Percentiles rank a stretch among this genome's conserved stretches.
Conservation (phyloP, 257 asterid genomes). For the Solanum chaucha region DNA sequence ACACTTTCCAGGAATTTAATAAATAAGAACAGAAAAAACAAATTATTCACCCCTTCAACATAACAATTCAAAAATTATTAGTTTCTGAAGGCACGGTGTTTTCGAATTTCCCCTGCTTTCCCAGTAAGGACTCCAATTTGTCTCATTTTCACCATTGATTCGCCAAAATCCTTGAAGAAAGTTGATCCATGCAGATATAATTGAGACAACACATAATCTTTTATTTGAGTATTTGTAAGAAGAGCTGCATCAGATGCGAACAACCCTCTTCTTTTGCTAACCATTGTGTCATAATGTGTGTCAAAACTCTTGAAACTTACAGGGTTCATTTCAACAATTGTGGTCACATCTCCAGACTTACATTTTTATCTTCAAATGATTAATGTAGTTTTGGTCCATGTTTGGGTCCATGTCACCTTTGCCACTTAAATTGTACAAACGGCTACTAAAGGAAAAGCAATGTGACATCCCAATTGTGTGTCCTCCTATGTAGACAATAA, state of each 20-base stretch:
- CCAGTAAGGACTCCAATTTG: background rate
- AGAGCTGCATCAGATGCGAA: conserved; percentile 19
- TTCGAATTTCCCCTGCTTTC: background rate
- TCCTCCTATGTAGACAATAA: conserved; percentile 21
- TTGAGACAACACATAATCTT: background rate
- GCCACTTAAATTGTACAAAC: conserved; percentile 40
- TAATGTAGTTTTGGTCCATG: conserved; percentile 21
- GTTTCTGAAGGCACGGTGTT: background rate
- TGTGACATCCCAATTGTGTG: conserved; percentile 50
- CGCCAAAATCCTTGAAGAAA: background rate
- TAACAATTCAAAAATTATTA: background rate
- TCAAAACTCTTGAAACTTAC: no score
- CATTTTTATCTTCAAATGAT: background rate
- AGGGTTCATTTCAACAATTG: no score
- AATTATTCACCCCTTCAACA: no score
- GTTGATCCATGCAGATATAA: background rate
- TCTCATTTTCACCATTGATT: background rate
- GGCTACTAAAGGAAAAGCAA: conserved; percentile 36
- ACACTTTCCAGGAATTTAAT: no score
- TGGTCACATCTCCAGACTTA: no score
- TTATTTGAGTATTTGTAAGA: conserved; percentile 6
- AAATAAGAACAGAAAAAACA: no score
- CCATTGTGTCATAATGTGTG: no score
- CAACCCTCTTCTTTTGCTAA: no score
- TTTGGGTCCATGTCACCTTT: conserved; percentile 36